Conservation (phyloP, 176 grass and related monocot species). For the Cymbopogon citratus region DNA sequence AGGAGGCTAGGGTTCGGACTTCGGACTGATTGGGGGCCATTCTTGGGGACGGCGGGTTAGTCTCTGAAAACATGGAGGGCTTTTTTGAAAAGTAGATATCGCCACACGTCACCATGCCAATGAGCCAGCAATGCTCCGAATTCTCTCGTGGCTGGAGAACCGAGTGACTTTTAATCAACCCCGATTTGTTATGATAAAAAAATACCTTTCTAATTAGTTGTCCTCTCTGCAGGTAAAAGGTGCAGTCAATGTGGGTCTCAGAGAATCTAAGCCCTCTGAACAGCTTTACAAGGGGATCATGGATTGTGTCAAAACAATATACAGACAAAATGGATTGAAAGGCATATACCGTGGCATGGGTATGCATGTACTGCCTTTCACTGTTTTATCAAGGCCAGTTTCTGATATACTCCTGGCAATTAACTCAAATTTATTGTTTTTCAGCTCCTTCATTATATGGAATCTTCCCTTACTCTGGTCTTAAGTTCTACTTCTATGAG, state of each 20-base stretch:
- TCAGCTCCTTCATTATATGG: constrained; percentile 89
- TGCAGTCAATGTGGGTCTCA: constrained; percentile 37
- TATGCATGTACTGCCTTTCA: constrained; percentile 29
- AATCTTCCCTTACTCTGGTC: constrained; percentile 94
- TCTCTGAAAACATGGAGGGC: too few species aligned
- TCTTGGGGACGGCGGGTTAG: too few species aligned
- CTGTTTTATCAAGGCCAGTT: neutral
- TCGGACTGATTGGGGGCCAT: too few species aligned
- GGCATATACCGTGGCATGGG: constrained; percentile 87
- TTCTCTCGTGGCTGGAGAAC: too few species aligned
- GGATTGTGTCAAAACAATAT: constrained; percentile 82
- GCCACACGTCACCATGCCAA: too few species aligned
- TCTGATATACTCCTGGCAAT: neutral
- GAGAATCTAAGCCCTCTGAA: constrained; percentile 44
- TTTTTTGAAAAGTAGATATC: too few species aligned
- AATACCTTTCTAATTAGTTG: constrained; percentile 17
- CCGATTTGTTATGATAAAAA: neutral
- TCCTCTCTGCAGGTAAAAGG: constrained; percentile 57
- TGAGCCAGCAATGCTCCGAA: too few species aligned
- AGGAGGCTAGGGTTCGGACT: too few species aligned
- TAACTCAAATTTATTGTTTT: constrained; percentile 20
- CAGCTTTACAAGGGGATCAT: constrained; percentile 81
- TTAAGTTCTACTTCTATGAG: constrained; percentile 99
- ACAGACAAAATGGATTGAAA: constrained; percentile 75
- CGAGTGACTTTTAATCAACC: too few species aligned